Evolutionary conservation across 2,329 filamentous ascomycete species (phyloP).

Genomic region (Zalaria obscura): DNA sequence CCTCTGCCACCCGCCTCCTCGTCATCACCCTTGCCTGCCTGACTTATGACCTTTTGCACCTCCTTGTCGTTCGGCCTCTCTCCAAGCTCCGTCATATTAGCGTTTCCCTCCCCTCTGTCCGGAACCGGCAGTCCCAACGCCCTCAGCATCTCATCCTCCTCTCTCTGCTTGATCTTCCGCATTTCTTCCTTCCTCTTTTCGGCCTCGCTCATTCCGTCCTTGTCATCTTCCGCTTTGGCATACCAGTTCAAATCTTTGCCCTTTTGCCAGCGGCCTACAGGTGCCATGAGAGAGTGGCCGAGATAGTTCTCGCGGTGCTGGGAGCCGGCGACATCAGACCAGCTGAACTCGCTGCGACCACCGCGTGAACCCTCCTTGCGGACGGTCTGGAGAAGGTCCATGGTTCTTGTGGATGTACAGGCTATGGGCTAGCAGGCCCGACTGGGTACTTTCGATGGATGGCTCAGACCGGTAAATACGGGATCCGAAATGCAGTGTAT

Average conservation of each 20-base stretch:
- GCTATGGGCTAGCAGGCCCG: no score
- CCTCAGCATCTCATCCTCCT: slow-evolving; percentile 77
- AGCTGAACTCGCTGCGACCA: slow-evolving; percentile 82
- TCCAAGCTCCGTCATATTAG: slow-evolving; percentile 47
- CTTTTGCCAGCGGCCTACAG: slow-evolving; percentile 84
- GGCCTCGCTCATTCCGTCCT: slow-evolving; percentile 37
- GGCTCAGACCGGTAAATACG: no score
- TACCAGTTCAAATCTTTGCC: slow-evolving; percentile 56
- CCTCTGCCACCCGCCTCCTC: slow-evolving; percentile 17
- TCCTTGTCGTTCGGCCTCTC: slow-evolving; percentile 27
- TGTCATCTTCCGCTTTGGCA: slow-evolving; percentile 40
- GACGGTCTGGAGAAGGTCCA: slow-evolving; percentile 89
- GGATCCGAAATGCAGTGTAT: no score
- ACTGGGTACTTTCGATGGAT: no score
- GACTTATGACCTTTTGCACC: slow-evolving; percentile 39
- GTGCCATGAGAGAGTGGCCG: slow-evolving; percentile 78
- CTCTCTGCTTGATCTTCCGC: slow-evolving; percentile 65
- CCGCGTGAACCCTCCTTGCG: slow-evolving; percentile 83
- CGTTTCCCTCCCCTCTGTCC: slow-evolving; percentile 49
- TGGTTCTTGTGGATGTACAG: slow-evolving; percentile 21
- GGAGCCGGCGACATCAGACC: slow-evolving; percentile 84
- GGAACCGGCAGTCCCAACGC: slow-evolving; percentile 70
- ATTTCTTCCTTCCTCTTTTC: slow-evolving; percentile 56
- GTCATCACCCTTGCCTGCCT: slow-evolving; percentile 27
- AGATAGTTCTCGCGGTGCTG: slow-evolving; percentile 81